A percentile compares a stretch with the other conserved stretches of the same genome.
Conservation (phyloP, 306 rosid genomes). For the Styphnolobium japonicum region DNA sequence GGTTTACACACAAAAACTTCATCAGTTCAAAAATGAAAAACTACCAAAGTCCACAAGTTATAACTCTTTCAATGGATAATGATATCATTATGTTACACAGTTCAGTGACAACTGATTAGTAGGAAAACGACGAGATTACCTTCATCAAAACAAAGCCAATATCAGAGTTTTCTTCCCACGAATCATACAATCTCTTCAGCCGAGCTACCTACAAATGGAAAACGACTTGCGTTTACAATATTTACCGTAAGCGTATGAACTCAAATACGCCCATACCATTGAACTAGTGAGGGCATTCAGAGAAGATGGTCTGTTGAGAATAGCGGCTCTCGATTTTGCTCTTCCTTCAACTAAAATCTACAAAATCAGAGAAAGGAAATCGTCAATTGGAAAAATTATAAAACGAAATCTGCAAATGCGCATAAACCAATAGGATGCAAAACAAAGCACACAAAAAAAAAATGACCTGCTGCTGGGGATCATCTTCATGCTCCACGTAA, state of each 20-base stretch:
- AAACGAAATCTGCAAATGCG: too few relatives aligned
- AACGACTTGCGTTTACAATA: constrained; percentile 21
- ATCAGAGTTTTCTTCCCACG: constrained; percentile 91
- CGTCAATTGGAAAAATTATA: neutral
- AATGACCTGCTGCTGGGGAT: constrained; percentile 58
- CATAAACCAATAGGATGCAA: too few relatives aligned
- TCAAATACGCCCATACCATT: constrained; percentile 43
- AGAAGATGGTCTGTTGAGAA: constrained; percentile 71
- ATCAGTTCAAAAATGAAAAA: neutral
- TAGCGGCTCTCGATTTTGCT: constrained; percentile 76
- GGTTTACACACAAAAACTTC: too few relatives aligned
- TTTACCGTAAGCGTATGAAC: neutral
- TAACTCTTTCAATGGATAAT: neutral
- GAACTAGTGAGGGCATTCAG: constrained; percentile 68
- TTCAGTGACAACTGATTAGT: neutral
- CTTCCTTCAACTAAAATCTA: constrained; percentile 89
- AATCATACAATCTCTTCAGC: constrained; percentile 81
- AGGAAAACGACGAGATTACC: constrained; percentile 42
- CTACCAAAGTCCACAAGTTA: neutral
- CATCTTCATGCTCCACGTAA: constrained; percentile 37
- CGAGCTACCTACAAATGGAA: constrained; percentile 60
- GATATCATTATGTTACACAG: neutral
- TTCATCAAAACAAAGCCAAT: constrained; percentile 91
- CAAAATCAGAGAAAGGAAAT: constrained; percentile 17
- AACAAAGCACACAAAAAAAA: neutral